Conservation (phyloP, 2,329 filamentous ascomycete genomes). For the Fusarium sp. region DNA sequence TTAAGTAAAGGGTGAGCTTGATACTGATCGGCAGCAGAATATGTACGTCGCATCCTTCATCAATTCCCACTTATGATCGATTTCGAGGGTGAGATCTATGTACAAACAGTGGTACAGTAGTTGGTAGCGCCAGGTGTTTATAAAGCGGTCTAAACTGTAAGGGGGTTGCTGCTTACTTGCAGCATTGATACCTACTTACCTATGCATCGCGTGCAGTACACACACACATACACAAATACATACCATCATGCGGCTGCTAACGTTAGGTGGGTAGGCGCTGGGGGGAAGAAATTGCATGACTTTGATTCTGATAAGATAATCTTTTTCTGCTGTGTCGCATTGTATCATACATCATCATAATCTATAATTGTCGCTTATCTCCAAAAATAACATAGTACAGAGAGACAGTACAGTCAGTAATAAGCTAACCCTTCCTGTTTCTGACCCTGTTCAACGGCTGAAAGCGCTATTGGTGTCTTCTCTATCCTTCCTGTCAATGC, state of each 20-base stretch:
- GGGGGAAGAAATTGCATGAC: not conserved
- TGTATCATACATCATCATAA: conserved; percentile 36
- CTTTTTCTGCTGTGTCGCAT: not conserved
- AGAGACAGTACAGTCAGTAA: not conserved
- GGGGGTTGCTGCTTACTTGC: not conserved
- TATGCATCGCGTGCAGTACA: not conserved
- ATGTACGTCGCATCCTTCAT: conserved; percentile 23
- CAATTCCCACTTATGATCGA: conserved; percentile 15
- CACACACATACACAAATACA: no score
- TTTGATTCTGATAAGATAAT: not conserved
- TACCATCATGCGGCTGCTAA: no score
- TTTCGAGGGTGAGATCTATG: conserved; percentile 16
- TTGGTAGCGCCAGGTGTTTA: conserved; percentile 5
- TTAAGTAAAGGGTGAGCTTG: not conserved
- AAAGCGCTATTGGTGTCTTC: conserved; percentile 3
- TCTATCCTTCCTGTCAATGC: not conserved
- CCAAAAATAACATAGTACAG: not conserved
- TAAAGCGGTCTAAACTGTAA: not conserved
- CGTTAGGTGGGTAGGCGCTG: not conserved
- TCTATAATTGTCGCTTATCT: conserved; percentile 20
- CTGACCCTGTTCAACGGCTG: not conserved
- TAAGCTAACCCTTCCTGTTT: not conserved
- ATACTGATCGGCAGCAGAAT: conserved; percentile 9
- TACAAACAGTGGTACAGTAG: conserved; percentile 1
- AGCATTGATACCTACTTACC: no score